Evolutionary conservation across 176 grass and related monocot species (phyloP).

Genomic region (Aegilops umbellulata): DNA sequence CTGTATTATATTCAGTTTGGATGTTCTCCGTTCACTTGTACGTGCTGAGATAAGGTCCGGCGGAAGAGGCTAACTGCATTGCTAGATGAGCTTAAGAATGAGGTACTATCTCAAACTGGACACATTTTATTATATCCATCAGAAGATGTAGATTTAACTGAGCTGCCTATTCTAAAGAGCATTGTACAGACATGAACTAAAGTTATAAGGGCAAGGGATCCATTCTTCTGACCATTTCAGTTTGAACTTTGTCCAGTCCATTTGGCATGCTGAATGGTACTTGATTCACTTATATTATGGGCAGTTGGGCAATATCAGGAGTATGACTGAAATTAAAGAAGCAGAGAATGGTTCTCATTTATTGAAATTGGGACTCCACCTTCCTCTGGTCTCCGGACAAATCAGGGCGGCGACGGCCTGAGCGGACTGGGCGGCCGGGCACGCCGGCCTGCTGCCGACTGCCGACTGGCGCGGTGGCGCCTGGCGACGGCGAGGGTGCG

Average conservation of each 20-base stretch:
- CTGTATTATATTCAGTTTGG: conserved; percentile 26
- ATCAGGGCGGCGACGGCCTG: too few species aligned
- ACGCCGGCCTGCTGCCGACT: too few species aligned
- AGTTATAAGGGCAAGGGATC: too few species aligned
- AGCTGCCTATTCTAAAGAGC: neutral
- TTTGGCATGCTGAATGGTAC: conserved; percentile 66
- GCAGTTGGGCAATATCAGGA: conserved; percentile 38
- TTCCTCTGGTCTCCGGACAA: too few species aligned
- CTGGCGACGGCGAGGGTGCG: too few species aligned
- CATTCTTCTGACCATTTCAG: conserved; percentile 9
- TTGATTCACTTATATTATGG: conserved; percentile 66
- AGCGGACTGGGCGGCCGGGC: too few species aligned
- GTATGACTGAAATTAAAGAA: conserved; percentile 36
- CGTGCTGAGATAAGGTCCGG: conserved; percentile 33
- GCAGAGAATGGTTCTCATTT: conserved; percentile 33
- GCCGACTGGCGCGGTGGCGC: too few species aligned
- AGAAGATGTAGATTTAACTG: neutral
- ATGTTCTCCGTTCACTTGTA: conserved; percentile 53
- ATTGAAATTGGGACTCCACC: neutral
- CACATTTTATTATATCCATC: neutral
- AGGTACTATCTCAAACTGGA: conserved; percentile 27
- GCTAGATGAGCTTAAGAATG: conserved; percentile 42
- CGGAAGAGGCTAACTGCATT: conserved; percentile 31
- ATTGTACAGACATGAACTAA: neutral
- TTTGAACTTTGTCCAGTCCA: conserved; percentile 35